Evolutionary conservation across 208 protist genomes (phyloP).

Genomic region (Leishmania tropica): DNA sequence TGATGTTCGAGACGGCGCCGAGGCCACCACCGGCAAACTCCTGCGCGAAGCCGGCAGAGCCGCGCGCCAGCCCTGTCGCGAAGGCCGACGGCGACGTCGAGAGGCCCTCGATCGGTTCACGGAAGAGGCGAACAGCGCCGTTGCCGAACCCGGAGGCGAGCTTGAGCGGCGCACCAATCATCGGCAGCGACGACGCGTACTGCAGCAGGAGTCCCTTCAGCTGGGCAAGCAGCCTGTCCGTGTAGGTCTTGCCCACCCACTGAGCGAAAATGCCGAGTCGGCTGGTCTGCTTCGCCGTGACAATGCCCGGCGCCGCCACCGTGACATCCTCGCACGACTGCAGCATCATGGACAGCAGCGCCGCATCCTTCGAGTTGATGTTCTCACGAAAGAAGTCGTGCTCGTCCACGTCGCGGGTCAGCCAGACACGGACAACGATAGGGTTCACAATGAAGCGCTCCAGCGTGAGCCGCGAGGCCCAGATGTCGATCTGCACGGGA

Average conservation of each 20-base stretch:
- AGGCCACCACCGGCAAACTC: constrained; percentile 78
- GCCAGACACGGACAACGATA: constrained; percentile 81
- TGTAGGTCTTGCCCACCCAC: constrained; percentile 79
- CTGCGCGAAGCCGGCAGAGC: constrained; percentile 65
- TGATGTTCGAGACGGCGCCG: constrained; percentile 82
- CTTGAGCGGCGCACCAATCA: constrained; percentile 85
- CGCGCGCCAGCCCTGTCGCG: constrained; percentile 70
- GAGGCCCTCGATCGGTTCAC: constrained; percentile 77
- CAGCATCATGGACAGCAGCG: constrained; percentile 86
- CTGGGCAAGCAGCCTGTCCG: constrained; percentile 65
- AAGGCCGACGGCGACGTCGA: constrained; percentile 78
- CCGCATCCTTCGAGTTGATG: constrained; percentile 63
- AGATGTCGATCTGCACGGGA: constrained; percentile 57
- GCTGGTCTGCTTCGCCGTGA: constrained; percentile 53
- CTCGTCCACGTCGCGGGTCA: constrained; percentile 70
- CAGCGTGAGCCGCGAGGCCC: constrained; percentile 72
- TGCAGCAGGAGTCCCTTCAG: constrained; percentile 78
- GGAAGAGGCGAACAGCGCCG: constrained; percentile 84
- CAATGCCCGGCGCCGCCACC: constrained; percentile 72
- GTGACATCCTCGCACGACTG: constrained; percentile 80
- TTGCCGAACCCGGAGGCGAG: constrained; percentile 75
- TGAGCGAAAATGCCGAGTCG: constrained; percentile 65
- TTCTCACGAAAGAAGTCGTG: constrained; percentile 85
- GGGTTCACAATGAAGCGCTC: constrained; percentile 90
- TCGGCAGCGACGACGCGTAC: constrained; percentile 87